Percentiles rank a stretch among this genome's conserved stretches.
Evolutionary conservation across 257 asterid genomes (phyloP).

Genomic region (Nicotiana tabacum): DNA sequence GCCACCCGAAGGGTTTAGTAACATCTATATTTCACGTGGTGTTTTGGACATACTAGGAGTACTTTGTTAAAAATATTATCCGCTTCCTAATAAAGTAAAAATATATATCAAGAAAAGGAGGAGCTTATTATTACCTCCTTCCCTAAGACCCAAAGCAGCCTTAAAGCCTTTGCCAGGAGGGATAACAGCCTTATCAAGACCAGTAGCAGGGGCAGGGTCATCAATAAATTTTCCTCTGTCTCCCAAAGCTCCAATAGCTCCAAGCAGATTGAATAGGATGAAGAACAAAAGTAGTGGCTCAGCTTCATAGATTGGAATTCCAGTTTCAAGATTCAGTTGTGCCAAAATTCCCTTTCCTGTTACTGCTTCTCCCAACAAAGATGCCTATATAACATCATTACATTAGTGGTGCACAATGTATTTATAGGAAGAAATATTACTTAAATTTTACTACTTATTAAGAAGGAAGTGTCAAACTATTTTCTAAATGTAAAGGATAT

Average conservation of each 20-base stretch:
- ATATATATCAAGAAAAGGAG: too few relatives aligned
- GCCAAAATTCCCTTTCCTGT: constrained; percentile 88
- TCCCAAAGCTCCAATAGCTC: constrained; percentile 96
- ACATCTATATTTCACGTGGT: too few relatives aligned
- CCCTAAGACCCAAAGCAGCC: constrained; percentile 65
- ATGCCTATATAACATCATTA: constrained; percentile 39
- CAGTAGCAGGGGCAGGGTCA: constrained; percentile 49
- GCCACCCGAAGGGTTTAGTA: too few relatives aligned
- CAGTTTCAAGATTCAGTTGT: constrained; percentile 86
- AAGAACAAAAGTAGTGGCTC: constrained; percentile 69
- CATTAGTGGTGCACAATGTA: not conserved
- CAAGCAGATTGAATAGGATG: constrained; percentile 84
- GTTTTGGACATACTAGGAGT: too few relatives aligned
- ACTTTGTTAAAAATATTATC: too few relatives aligned
- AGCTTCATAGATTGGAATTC: constrained; percentile 75
- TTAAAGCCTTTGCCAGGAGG: constrained; percentile 73
- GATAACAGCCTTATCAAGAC: constrained; percentile 63
- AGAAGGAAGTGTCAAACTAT: not conserved
- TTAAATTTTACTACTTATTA: too few relatives aligned
- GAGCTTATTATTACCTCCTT: constrained; percentile 31
- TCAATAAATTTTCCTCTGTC: constrained; percentile 90
- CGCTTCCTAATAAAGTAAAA: too few relatives aligned
- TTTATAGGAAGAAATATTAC: too few relatives aligned
- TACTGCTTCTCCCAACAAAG: constrained; percentile 85
- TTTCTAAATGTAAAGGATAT: not conserved